These are phyloP conservation scores for Ceratorhiza oryzae-sativae DNA, from an alignment of 1,284 basidiomycete species.

Conservation along the genomic window DNA sequence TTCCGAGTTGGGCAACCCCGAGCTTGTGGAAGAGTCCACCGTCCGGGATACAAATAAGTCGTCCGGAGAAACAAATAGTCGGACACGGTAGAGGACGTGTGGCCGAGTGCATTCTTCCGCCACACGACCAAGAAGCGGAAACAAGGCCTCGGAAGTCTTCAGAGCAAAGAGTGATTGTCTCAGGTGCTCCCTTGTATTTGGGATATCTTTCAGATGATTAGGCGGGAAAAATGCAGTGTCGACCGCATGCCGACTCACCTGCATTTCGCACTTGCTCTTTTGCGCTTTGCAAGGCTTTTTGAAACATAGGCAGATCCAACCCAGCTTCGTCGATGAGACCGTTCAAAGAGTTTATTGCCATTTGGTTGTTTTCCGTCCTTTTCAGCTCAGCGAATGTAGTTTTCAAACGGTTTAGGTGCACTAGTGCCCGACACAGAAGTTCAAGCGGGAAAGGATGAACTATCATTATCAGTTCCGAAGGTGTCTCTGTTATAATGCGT, in stretches of 20 bases:
- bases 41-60: conserved; percentile 27
- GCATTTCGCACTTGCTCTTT: conserved; percentile 20
- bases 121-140: conserved; percentile 16
- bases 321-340: conserved; percentile 26
- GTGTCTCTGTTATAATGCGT: conserved; percentile 3
- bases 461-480: conserved; percentile 21
- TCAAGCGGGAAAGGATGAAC: conserved; percentile 30
- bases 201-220: conserved; percentile 1
- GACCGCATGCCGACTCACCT: not conserved
- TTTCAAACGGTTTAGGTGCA: conserved; percentile 25
- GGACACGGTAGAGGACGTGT: conserved; percentile 22
- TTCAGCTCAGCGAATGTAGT: not conserved
- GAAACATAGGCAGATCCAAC: conserved; percentile 2
- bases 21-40: conserved; percentile 3
- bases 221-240: not conserved
- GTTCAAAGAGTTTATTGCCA: conserved; percentile 22
- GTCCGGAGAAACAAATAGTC: conserved; percentile 28
- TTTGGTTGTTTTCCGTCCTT: conserved; percentile 36
- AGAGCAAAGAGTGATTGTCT: conserved; percentile 23
- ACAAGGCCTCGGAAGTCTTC: conserved; percentile 14
- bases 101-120: conserved; percentile 22
- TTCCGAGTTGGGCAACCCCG: conserved; percentile 15
- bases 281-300: conserved; percentile 15
- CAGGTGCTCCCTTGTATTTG: conserved; percentile 18
- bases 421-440: conserved; percentile 3